Evolutionary conservation across 306 rosid genomes (phyloP).

Genomic region (Citrullus amarus): DNA sequence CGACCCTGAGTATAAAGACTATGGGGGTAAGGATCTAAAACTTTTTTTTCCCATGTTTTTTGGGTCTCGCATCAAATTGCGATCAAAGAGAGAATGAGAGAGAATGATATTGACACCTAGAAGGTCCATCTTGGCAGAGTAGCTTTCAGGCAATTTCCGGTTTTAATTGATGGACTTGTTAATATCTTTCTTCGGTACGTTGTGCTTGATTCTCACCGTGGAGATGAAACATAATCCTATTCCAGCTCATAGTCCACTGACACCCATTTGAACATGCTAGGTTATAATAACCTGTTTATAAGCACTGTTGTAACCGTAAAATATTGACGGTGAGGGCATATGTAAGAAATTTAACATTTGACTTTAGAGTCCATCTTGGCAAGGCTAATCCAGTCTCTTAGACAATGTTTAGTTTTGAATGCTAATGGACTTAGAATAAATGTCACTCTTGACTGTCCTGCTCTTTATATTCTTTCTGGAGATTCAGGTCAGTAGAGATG

Average conservation of each 20-base stretch:
- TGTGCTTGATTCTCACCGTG: neutral
- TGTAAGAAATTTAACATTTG: neutral
- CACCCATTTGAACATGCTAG: neutral
- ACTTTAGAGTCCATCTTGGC: constrained; percentile 20
- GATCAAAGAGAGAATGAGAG: neutral
- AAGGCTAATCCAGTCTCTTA: constrained; percentile 15
- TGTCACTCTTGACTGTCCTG: constrained; percentile 28
- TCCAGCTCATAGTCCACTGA: neutral
- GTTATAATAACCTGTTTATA: neutral
- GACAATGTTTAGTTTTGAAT: constrained; percentile 24
- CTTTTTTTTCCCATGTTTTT: neutral
- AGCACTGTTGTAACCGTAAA: neutral
- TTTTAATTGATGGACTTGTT: neutral
- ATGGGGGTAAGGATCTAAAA: constrained; percentile 53
- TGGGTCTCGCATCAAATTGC: neutral
- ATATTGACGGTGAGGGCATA: neutral
- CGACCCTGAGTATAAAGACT: constrained; percentile 80
- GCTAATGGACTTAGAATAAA: constrained; percentile 42
- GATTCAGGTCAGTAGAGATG: constrained; percentile 30
- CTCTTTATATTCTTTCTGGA: constrained; percentile 12
- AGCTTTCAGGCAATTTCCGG: neutral
- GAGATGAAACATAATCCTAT: neutral
- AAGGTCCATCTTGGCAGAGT: neutral
- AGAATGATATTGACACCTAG: neutral
- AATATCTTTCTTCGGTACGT: neutral